These are phyloP conservation scores for Fusarium proliferatum DNA, from an alignment of 2,329 filamentous ascomycete genomes.

Conservation along the genomic window DNA sequence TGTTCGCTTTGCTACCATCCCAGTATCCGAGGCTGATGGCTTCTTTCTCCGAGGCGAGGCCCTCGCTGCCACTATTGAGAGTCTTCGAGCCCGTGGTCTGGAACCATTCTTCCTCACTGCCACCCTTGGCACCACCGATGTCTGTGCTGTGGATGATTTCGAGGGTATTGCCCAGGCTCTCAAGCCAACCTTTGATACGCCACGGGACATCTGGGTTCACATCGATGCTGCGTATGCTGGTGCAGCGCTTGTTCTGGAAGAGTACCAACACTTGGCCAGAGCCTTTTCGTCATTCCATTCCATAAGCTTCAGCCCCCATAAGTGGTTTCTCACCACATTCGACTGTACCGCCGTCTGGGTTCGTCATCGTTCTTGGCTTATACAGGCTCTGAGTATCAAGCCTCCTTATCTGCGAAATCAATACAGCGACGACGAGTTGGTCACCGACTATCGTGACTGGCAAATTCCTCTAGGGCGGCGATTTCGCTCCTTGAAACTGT, in stretches of 20 bases:
- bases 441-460: conserved; percentile 97
- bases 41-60: conserved; percentile 76
- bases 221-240: conserved; percentile 95
- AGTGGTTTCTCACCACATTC: conserved; percentile 96
- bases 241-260: conserved; percentile 82
- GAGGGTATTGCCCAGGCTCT: conserved; percentile 69
- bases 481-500: conserved; percentile 91
- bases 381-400: conserved; percentile 80
- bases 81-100: conserved; percentile 74
- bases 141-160: conserved; percentile 89
- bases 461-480: conserved; percentile 91
- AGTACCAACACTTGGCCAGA: conserved; percentile 76
- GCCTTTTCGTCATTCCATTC: conserved; percentile 79
- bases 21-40: conserved; percentile 69
- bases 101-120: conserved; percentile 89
- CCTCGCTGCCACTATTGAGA: conserved; percentile 70
- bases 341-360: conserved; percentile 87
- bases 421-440: conserved; percentile 82
- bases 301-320: conserved; percentile 97
- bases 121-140: conserved; percentile 87
- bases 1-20: conserved; percentile 79
- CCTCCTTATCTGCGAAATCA: conserved; percentile 85
- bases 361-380: conserved; percentile 79
- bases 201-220: conserved; percentile 83
- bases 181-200: conserved; percentile 42